Evolutionary conservation across 2,329 filamentous ascomycete species (phyloP).

Genomic region (Paraphaeosphaeria sporulosa): DNA sequence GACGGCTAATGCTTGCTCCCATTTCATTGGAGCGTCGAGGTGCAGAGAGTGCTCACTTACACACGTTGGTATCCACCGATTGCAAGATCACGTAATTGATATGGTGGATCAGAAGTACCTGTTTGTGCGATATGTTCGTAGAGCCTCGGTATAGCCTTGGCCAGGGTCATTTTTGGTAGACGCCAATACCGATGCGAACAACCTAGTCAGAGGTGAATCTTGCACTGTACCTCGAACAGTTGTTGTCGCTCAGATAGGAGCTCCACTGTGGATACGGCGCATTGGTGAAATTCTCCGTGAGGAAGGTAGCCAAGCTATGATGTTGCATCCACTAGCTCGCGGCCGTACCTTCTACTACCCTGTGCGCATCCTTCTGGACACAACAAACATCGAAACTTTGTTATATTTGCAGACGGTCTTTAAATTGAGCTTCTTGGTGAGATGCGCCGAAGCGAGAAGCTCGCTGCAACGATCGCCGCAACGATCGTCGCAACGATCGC

Average conservation of each 20-base stretch:
- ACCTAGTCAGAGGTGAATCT: neutral
- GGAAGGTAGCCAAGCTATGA: neutral
- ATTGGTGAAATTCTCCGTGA: neutral
- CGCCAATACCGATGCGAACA: too few relatives aligned
- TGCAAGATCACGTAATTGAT: neutral
- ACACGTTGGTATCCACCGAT: neutral
- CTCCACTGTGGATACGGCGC: neutral
- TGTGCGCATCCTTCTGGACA: neutral
- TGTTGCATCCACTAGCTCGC: slow-evolving; percentile 3
- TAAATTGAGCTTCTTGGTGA: neutral
- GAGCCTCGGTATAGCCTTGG: too few relatives aligned
- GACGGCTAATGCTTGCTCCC: neutral
- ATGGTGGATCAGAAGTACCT: neutral
- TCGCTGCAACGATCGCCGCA: slow-evolving; percentile 1
- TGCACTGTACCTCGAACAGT: neutral
- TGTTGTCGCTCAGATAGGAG: neutral
- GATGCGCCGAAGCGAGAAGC: neutral
- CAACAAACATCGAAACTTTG: too few relatives aligned
- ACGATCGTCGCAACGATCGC: too few relatives aligned
- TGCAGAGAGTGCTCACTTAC: neutral
- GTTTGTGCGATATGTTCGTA: too few relatives aligned
- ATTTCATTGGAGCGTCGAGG: neutral
- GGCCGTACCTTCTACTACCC: neutral
- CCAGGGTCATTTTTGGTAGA: too few relatives aligned
- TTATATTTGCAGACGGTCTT: neutral